Evolutionary conservation across 345 rosid genomes (phyloP), one percentile per base, ranked within the genome.

Genomic region (Eucalyptus paniculata): DNA sequence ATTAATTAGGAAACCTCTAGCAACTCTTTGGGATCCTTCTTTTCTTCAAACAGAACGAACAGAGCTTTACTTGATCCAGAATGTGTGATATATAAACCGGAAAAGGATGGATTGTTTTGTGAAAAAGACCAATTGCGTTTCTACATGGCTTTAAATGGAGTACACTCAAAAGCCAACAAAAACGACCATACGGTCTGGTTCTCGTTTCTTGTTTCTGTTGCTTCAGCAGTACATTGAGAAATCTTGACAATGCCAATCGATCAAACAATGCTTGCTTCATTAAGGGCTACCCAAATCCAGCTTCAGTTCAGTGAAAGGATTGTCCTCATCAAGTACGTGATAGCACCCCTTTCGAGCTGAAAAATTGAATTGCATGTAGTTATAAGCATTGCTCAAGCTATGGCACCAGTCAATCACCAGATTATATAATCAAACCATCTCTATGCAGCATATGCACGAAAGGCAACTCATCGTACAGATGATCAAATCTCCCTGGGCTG

Each of bases 331-430:
- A 95, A 69, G 95, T 91, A 88, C 95, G 93, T 51, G 93, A 96
- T 34, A 97, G 92, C 87, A 97, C 98, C 87, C 99, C 99, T 91
- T 97, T 96, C 3, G 99, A 97, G 92, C 99, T 96, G 98, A 94
- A 90, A 37, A 88, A 28, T 86, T 47, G 42, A 16, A 53, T n/a
- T 88, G 24, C 17, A 60, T 9, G 81, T 10, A 87, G 85, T 40
- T 9, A 86, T 51, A 47, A 34, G 49, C 88, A 53, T 58, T 18
- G 30, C 45, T 34, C 9, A 51, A 42, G 40, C 19, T 6, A 86
- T 32, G 49, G 49, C 40, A 86, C 58, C 30, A 53, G 37, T 50
- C 88, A 86, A 86, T 86, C 65, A 50, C 47, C 47, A 40, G 85
- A 12, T 21, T 77, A 77, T 6, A 77, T 18, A 19, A 77, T 37